phyloP scores from a whole-genome alignment of 1,139 yeast genomes.

The Kodamaea derodonti region DNA sequence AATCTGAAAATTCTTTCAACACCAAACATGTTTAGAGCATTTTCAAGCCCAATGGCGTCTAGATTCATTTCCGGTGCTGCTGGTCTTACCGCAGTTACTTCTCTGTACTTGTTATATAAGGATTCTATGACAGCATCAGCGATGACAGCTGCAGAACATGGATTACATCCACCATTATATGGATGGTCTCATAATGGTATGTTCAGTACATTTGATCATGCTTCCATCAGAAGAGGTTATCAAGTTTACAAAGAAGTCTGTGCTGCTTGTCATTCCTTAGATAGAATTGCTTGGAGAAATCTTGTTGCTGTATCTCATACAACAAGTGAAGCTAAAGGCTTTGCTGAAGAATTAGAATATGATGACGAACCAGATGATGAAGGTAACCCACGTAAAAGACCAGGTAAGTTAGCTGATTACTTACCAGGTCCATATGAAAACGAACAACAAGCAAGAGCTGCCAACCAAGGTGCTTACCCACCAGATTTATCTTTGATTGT shows the following conservation, averaged over 20 bases:
- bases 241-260: conserved; percentile 99
- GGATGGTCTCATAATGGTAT: conserved; percentile 95
- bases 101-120: conserved; percentile 73
- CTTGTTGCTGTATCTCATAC: conserved; percentile 96
- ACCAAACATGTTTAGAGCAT: conserved; percentile 5
- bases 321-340: conserved; percentile 81
- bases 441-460: conserved; percentile 99
- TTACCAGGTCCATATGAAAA: conserved; percentile 94
- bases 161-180: conserved; percentile 90
- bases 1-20: not conserved
- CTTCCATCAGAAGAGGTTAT: conserved; percentile 97
- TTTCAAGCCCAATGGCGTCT: conserved; percentile 38
- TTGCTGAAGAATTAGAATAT: conserved; percentile 96
- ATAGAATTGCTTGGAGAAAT: conserved; percentile 98
- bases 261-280: conserved; percentile 97
- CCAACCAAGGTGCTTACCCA: conserved; percentile 98
- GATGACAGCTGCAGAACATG: conserved; percentile 99
- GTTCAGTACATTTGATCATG: conserved; percentile 92
- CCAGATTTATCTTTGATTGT: conserved; percentile 97
- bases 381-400: conserved; percentile 97
- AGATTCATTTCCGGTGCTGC: conserved; percentile 61
- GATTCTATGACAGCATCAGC: conserved; percentile 86
- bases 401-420: conserved; percentile 96
- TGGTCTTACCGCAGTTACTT: conserved; percentile 65
- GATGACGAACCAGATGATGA: conserved; percentile 99